Base-by-base conservation (phyloP, 495 filamentous ascomycete species). In the Xylaria grammica region DNA sequence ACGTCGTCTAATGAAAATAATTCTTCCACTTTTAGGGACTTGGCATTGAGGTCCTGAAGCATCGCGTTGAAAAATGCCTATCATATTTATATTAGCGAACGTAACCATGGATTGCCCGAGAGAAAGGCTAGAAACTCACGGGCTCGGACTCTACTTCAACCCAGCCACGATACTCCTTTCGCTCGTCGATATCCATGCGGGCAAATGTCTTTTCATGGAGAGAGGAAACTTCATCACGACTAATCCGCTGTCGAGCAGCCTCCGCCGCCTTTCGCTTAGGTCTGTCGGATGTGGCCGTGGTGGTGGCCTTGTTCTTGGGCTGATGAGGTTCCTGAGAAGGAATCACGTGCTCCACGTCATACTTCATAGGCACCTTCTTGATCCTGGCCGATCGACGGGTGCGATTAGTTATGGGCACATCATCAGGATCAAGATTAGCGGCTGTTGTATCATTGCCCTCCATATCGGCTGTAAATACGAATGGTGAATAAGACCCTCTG, bases 141-240 rank as follows among this genome's bases (percentile, higher is more conserved):
- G 95, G 95, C 60, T 99, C 94, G 0, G 92, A 96, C 74, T 97
- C 93, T 40, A 97, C 82, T 70, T 97, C 93, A 49, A 89, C 90
- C 82, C 93, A 99, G 26, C 92, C 93, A 1, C 68, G 69, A 76
- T 82, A 85, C 32, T 78, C 77, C 13, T 72, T 66, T 8, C 74
- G 75, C 57, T 86, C 83, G 42, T 81, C 68, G 8, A 66, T 65
- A 17, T 64, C 63, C 73, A 80, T 81, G 1, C 73, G 75, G 9
- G 52, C 63, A 4, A 83, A 65, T 3, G 75, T 67, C 3, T 71
- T 65, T 10, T 79, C 78, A 6, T 81, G 65, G 10, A 82, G 60
- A 24, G 74, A 50, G 2, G 71, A 66, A n/a, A 75, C 44, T 20
- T 76, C 73, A 40, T 78, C 72, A 5, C 44, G 24, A 4, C 48